Evolutionary conservation across 2,329 filamentous ascomycete genomes (phyloP).

Genomic region (Hypoxylon sp.): DNA sequence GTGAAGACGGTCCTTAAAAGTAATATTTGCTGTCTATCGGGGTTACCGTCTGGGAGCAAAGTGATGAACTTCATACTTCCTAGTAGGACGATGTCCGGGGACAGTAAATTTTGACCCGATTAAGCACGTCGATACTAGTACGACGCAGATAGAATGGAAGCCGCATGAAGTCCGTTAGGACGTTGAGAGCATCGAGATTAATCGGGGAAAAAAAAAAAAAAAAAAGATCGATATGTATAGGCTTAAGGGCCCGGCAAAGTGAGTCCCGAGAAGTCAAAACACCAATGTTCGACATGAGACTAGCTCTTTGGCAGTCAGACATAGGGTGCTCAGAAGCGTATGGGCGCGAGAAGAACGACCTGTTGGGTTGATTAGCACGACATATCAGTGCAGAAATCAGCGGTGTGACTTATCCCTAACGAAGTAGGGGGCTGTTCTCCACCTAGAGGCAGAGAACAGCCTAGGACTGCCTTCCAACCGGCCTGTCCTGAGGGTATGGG

Average conservation of each 20-base stretch:
- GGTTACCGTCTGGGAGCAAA: too few relatives aligned
- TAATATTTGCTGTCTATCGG: too few relatives aligned
- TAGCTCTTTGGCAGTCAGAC: not conserved
- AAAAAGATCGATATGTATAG: not conserved
- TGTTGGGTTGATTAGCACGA: constrained; percentile 41
- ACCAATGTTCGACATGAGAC: not conserved
- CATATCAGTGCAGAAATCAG: constrained; percentile 2
- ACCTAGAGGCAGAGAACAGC: constrained; percentile 41
- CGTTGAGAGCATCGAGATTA: too few relatives aligned
- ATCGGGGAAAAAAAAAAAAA: too few relatives aligned
- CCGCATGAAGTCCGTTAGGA: too few relatives aligned
- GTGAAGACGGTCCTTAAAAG: too few relatives aligned
- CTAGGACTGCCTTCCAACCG: constrained; percentile 42
- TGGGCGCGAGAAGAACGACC: constrained; percentile 21
- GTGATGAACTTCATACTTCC: too few relatives aligned
- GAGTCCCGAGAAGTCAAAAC: not conserved
- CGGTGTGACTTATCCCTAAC: constrained; percentile 52
- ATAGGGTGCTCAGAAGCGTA: not conserved
- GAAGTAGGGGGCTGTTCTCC: constrained; percentile 50
- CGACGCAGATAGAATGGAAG: too few relatives aligned
- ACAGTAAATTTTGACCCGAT: too few relatives aligned
- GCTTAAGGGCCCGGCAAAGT: not conserved
- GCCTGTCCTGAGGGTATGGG: constrained; percentile 32
- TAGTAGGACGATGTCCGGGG: too few relatives aligned
- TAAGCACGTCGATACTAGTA: too few relatives aligned